Evolutionary conservation across 176 grass and related monocot species (phyloP).

Genomic region (Panicum miliaceum): DNA sequence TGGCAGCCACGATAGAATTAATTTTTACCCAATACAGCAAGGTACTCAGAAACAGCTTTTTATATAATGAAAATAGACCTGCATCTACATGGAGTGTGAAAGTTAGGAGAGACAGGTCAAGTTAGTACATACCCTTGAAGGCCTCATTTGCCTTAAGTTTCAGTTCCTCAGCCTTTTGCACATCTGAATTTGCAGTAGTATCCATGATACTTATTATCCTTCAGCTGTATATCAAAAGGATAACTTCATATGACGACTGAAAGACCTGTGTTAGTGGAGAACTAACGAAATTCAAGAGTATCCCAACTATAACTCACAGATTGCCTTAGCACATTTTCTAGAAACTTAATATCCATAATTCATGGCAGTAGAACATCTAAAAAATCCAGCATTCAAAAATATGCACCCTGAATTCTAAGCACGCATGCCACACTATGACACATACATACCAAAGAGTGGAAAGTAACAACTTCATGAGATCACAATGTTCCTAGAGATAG

Average conservation of each 20-base stretch:
- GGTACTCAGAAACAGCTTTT: constrained; percentile 31
- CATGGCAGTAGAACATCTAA: background rate
- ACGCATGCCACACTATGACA: background rate
- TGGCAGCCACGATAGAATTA: constrained; percentile 52
- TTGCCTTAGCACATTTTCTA: background rate
- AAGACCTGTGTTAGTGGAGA: constrained; percentile 13
- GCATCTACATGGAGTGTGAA: constrained; percentile 15
- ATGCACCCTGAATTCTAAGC: background rate
- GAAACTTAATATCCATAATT: constrained; percentile 26
- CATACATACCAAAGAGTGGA: background rate
- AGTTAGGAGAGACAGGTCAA: background rate
- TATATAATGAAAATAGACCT: constrained; percentile 47
- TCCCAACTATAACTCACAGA: constrained; percentile 3
- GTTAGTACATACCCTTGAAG: constrained; percentile 70
- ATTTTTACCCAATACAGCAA: constrained; percentile 24
- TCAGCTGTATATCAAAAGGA: constrained; percentile 5
- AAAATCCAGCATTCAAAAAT: background rate
- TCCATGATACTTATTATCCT: constrained; percentile 46
- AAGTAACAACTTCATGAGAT: constrained; percentile 10
- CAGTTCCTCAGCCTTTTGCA: constrained; percentile 73
- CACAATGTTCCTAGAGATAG: background rate
- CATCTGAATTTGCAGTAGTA: constrained; percentile 55
- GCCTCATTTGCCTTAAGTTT: constrained; percentile 81
- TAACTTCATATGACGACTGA: constrained; percentile 9
- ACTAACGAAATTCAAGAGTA: background rate